Conservation (phyloP, 305 asterid genomes). For the Fraxinus baroniana region DNA sequence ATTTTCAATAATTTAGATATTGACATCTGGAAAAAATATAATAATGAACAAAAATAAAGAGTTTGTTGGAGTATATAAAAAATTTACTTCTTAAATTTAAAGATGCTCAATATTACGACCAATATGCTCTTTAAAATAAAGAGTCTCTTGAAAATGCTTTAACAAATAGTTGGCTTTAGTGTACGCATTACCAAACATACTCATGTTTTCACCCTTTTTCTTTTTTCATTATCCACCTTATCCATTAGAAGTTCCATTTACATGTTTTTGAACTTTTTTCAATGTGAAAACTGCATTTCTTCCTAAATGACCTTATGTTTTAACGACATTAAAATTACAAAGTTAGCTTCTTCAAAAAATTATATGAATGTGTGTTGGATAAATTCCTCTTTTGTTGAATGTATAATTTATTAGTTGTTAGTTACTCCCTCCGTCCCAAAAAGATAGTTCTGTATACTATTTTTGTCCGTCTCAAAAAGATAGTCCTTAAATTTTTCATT, state of each 20-base stretch:
- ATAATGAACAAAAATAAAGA: neutral
- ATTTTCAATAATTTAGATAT: neutral
- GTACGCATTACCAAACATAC: neutral
- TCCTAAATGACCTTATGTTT: neutral
- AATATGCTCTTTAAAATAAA: neutral
- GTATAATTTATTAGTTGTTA: neutral
- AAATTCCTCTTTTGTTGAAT: neutral
- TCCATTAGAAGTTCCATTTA: constrained; percentile 4
- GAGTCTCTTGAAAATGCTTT: neutral
- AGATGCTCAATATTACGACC: neutral
- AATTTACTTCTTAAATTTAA: neutral
- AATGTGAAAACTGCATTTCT: neutral
- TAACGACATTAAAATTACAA: neutral
- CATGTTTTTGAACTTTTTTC: constrained; percentile 9
- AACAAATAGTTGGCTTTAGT: neutral
- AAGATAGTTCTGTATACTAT: too few species aligned
- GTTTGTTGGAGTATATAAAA: neutral
- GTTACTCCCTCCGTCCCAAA: neutral
- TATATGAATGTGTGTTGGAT: neutral
- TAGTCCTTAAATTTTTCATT: too few species aligned
- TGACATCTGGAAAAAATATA: neutral
- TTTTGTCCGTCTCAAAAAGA: too few species aligned
- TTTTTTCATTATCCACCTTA: constrained; percentile 3
- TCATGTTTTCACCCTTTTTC: constrained; percentile 9
- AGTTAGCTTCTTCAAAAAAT: neutral